Evolutionary conservation across 2,329 filamentous ascomycete genomes (phyloP), one percentile per base, ranked within the genome.

Genomic region (Plectosphaerella sp.): DNA sequence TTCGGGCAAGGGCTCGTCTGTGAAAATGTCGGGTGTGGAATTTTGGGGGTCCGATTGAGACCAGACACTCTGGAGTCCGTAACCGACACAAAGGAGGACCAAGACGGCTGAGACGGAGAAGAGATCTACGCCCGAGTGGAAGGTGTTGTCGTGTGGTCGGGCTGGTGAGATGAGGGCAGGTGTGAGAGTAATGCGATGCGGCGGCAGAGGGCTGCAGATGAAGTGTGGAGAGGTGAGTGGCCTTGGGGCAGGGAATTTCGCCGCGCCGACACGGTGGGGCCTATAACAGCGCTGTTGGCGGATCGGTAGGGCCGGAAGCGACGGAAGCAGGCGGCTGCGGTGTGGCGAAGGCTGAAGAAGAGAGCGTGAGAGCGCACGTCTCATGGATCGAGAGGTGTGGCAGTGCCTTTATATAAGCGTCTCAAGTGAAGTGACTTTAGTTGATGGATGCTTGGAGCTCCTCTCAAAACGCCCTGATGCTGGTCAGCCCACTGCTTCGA

Each of bases 71-170:
- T 54, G 45, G 10, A 57, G 35, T 18, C 51, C 42, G 24, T 52
- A 52, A 24, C 52, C 52, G 24, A 55, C 39, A 20, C 57, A 56
- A 43, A 52, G 28, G 36, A 57, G 49, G 46, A 53, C 18, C 22
- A 58, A 25, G 9, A 51, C 52, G 41, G 52, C 15, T 8, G 57
- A 49, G 22, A 52, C 25, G 33, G 52, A n/a, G 33, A 52, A 25
- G 14, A 48, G 12, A 22, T 57, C 55, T 15, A 54, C 36, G 15
- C 55, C 51, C n/a, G 55, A 54, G 28, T 56, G 49, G 45, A 57
- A 51, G 33, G n/a, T n/a, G 18, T 20, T 8, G 8, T 41, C 37
- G 37, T 12, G 28, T 33, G 28, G 4, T 33, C 11, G 8, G 11
- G 28, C 11, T 33, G 28, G 28, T 33, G 28, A 33, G 28, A 10